These are phyloP conservation scores for Viridothelium virens DNA, from an alignment of 495 filamentous ascomycete genomes.

Conservation along the genomic window DNA sequence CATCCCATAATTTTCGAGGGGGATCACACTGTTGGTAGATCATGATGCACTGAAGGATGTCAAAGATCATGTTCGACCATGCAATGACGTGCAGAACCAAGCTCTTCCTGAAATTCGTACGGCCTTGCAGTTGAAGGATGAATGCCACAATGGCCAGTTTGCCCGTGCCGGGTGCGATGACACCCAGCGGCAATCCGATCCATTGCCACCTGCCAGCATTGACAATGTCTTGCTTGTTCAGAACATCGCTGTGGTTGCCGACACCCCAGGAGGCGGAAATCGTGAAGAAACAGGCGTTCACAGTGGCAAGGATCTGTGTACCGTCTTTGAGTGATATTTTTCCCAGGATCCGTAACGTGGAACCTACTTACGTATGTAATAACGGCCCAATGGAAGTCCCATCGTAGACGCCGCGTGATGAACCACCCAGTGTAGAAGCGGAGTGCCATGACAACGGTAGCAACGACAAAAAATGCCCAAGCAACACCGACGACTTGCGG, in stretches of 20 bases:
- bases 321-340: not conserved
- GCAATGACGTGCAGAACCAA: conserved; percentile 7
- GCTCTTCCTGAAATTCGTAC: conserved; percentile 6
- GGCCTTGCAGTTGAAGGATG: conserved; percentile 12
- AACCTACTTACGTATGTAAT: conserved; percentile 11
- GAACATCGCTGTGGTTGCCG: conserved; percentile 9
- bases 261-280: conserved; percentile 4
- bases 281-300: conserved; percentile 8
- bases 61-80: conserved; percentile 6
- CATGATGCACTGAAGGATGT: conserved; percentile 11
- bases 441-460: not conserved
- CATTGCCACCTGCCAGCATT: conserved; percentile 11
- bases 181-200: conserved; percentile 6
- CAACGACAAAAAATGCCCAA: conserved; percentile 11
- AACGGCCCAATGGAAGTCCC: conserved; percentile 11
- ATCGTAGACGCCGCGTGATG: not conserved
- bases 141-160: conserved; percentile 15
- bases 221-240: not conserved
- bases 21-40: conserved; percentile 14
- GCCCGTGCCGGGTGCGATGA: conserved; percentile 11
- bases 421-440: not conserved
- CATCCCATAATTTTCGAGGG: conserved; percentile 13
- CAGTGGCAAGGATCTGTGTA: conserved; percentile 5
- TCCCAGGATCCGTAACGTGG: not conserved
- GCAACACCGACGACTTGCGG: conserved; percentile 6